Conservation (phyloP, 2,329 filamentous ascomycete species). For the Corynespora cassiicola region DNA sequence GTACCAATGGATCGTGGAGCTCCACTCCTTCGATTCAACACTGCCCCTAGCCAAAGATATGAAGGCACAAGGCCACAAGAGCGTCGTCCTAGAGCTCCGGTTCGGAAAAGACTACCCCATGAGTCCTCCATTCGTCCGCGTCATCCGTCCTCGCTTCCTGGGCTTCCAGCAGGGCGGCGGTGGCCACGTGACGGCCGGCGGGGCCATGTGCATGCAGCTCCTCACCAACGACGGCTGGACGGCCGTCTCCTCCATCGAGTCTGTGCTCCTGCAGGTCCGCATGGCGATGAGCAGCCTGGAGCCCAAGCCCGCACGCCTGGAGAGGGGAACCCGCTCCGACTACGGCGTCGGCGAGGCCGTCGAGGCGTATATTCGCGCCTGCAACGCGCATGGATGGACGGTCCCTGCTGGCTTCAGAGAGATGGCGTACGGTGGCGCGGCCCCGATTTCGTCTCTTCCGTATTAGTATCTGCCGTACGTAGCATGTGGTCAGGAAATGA, state of each 20-base stretch:
- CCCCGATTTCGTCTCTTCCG: too few species aligned
- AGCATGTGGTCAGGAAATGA: too few species aligned
- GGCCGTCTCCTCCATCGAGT: slow-evolving; percentile 75
- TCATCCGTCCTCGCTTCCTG: slow-evolving; percentile 81
- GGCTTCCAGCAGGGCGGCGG: slow-evolving; percentile 76
- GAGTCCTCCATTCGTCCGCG: slow-evolving; percentile 82
- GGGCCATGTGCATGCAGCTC: slow-evolving; percentile 82
- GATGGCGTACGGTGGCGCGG: slow-evolving; percentile 50
- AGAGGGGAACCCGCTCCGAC: slow-evolving; percentile 47
- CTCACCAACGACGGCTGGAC: slow-evolving; percentile 86
- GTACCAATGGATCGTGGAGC: slow-evolving; percentile 90
- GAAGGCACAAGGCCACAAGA: slow-evolving; percentile 65
- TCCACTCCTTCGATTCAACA: slow-evolving; percentile 77
- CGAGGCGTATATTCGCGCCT: slow-evolving; percentile 74
- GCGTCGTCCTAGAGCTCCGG: slow-evolving; percentile 80
- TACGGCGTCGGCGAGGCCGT: slow-evolving; percentile 76
- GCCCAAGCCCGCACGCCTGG: slow-evolving; percentile 74
- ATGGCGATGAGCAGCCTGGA: slow-evolving; percentile 75
- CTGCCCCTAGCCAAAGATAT: slow-evolving; percentile 80
- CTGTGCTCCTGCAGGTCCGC: slow-evolving; percentile 79
- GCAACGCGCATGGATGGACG: slow-evolving; percentile 73
- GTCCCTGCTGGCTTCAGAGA: slow-evolving; percentile 68
- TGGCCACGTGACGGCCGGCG: slow-evolving; percentile 83
- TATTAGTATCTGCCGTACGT: too few species aligned
- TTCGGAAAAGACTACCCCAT: slow-evolving; percentile 80